Conservation (phyloP, 768 basidiomycete genomes). For the Grammothele lineata region DNA sequence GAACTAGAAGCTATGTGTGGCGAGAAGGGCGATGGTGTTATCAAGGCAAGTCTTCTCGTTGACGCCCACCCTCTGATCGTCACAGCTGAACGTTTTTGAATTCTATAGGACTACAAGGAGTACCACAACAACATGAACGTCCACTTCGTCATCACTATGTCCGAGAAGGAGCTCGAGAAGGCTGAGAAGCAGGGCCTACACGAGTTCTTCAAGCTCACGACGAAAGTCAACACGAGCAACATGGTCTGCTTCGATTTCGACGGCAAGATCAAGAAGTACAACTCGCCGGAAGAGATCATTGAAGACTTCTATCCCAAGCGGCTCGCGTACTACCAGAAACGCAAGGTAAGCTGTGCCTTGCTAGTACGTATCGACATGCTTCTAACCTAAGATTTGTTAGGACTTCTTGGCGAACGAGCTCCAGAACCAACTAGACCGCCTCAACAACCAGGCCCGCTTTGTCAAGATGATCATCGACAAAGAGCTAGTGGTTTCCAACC, state of each 20-base stretch:
- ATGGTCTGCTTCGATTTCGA: slow-evolving; percentile 99
- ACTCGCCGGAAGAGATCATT: slow-evolving; percentile 84
- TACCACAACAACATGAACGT: slow-evolving; percentile 91
- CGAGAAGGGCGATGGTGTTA: slow-evolving; percentile 73
- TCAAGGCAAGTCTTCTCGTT: slow-evolving; percentile 59
- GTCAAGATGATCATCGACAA: slow-evolving; percentile 93
- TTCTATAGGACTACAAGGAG: slow-evolving; percentile 89
- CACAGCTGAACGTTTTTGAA: neutral
- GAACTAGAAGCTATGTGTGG: slow-evolving; percentile 87
- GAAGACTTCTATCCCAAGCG: slow-evolving; percentile 91
- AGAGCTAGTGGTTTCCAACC: slow-evolving; percentile 75
- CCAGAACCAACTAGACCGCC: slow-evolving; percentile 72
- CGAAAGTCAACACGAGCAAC: slow-evolving; percentile 85
- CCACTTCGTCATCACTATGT: slow-evolving; percentile 83
- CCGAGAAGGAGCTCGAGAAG: slow-evolving; percentile 73
- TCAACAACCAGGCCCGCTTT: slow-evolving; percentile 95
- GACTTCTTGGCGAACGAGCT: slow-evolving; percentile 83
- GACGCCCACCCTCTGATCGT: no score
- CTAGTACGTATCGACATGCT: neutral
- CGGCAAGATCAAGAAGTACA: slow-evolving; percentile 93
- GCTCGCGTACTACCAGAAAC: slow-evolving; percentile 89
- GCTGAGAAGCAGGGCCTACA: slow-evolving; percentile 86
- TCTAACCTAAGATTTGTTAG: slow-evolving; percentile 35
- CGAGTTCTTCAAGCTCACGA: slow-evolving; percentile 88
- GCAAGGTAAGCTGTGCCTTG: slow-evolving; percentile 64